Evolutionary conservation across 192 early-diverging fungal species (phyloP).

Genomic region (Powellomyces hirtus): DNA sequence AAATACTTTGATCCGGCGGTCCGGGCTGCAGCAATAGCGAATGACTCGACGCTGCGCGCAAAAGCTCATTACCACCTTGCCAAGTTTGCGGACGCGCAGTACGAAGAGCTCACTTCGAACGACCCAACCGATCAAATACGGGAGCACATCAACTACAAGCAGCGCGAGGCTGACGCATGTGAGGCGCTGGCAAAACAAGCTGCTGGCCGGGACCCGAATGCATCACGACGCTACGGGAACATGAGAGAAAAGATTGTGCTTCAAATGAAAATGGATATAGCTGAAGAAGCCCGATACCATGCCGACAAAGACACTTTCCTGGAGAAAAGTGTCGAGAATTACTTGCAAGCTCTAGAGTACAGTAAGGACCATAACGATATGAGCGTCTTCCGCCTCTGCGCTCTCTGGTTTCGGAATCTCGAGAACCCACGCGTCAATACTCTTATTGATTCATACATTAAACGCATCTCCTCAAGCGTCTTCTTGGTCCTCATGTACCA

Average conservation of each 20-base stretch:
- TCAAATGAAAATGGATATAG: constrained; percentile 44
- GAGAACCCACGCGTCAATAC: constrained; percentile 20
- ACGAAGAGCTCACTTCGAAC: constrained; percentile 27
- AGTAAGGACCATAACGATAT: constrained; percentile 36
- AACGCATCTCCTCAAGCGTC: constrained; percentile 16
- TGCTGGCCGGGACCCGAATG: constrained; percentile 16
- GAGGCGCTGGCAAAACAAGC: constrained; percentile 18
- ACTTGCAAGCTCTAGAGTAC: constrained; percentile 34
- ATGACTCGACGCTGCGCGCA: neutral
- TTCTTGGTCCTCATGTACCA: constrained; percentile 44
- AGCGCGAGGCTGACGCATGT: constrained; percentile 30
- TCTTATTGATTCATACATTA: constrained; percentile 22
- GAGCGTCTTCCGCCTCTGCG: constrained; percentile 44
- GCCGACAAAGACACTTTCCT: constrained; percentile 33
- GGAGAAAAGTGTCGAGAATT: constrained; percentile 39
- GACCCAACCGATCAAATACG: constrained; percentile 33
- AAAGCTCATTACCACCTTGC: constrained; percentile 40
- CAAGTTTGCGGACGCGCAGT: constrained; percentile 44
- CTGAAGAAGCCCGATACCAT: constrained; percentile 28
- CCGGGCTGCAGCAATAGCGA: neutral
- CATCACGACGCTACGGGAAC: neutral
- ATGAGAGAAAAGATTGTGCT: constrained; percentile 26
- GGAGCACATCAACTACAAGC: constrained; percentile 32
- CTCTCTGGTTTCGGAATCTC: constrained; percentile 49
- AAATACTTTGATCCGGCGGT: constrained; percentile 33